Percentiles rank a stretch among this genome's conserved stretches.
phyloP scores from a whole-genome alignment of 768 basidiomycete genomes.

The Suillus plorans region DNA sequence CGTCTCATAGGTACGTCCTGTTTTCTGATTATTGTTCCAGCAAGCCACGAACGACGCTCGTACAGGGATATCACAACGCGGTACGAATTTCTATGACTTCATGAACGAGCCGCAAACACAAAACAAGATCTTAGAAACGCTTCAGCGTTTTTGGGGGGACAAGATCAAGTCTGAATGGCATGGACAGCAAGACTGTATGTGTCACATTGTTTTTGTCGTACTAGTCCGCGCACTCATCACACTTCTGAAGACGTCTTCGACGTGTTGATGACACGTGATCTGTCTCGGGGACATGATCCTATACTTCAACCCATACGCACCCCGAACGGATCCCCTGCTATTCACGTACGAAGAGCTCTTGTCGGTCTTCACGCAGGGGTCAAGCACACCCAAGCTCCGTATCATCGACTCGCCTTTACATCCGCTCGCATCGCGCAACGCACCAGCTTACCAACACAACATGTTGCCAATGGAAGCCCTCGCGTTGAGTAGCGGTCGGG shows the following conservation, averaged over 20 bases:
- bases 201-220: background rate
- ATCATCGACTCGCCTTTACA: conserved; percentile 77
- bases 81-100: conserved; percentile 86
- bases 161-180: conserved; percentile 63
- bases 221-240: background rate
- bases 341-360: conserved; percentile 69
- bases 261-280: conserved; percentile 80
- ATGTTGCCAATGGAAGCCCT: conserved; percentile 91
- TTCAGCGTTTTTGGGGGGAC: conserved; percentile 24
- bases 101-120: conserved; percentile 63
- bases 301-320: conserved; percentile 89
- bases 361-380: conserved; percentile 30
- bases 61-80: conserved; percentile 85
- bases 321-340: conserved; percentile 80
- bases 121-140: conserved; percentile 47
- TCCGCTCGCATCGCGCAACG: conserved; percentile 62
- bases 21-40: conserved; percentile 2
- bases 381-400: conserved; percentile 42
- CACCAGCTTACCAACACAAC: conserved; percentile 80
- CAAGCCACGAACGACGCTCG: background rate
- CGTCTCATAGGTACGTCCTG: conserved; percentile 8
- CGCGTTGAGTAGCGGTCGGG: conserved; percentile 70
- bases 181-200: conserved; percentile 63
- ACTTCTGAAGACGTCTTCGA: conserved; percentile 72
- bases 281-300: conserved; percentile 75